Percentiles rank a stretch among this genome's conserved stretches.
Evolutionary conservation across 2,329 filamentous ascomycete genomes (phyloP).

Genomic region (Diplocarpon mali): DNA sequence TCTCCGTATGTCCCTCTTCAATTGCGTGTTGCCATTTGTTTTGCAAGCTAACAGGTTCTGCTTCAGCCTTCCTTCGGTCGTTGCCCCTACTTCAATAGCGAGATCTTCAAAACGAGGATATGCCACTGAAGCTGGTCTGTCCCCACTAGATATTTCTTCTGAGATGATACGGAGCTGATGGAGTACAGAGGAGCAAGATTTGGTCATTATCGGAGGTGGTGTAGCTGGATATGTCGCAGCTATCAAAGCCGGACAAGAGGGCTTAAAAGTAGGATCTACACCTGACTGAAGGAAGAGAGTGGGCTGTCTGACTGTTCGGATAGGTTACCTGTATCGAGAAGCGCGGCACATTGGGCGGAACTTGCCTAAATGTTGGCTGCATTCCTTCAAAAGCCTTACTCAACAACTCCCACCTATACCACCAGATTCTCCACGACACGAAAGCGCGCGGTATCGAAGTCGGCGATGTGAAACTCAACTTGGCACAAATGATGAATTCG

Average conservation of each 20-base stretch:
- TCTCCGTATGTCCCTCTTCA: constrained; percentile 35
- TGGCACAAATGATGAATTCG: constrained; percentile 93
- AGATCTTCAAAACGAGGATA: constrained; percentile 50
- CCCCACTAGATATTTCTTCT: constrained; percentile 34
- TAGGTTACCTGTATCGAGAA: constrained; percentile 98
- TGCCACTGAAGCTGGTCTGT: constrained; percentile 36
- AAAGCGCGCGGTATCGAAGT: constrained; percentile 97
- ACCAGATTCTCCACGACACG: constrained; percentile 92
- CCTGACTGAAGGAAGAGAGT: background rate
- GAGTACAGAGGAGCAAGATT: constrained; percentile 80
- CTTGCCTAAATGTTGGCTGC: constrained; percentile 97
- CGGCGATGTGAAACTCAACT: constrained; percentile 91
- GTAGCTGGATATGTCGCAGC: constrained; percentile 97
- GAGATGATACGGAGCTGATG: constrained; percentile 37
- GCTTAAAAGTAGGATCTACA: constrained; percentile 62
- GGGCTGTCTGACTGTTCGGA: constrained; percentile 9
- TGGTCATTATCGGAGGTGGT: constrained; percentile 95
- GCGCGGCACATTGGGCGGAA: constrained; percentile 87
- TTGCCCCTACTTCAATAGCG: constrained; percentile 34
- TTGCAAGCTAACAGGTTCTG: constrained; percentile 18
- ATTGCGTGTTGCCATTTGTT: constrained; percentile 8
- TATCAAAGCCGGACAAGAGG: constrained; percentile 97
- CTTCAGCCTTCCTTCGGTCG: constrained; percentile 38
- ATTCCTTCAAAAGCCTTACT: constrained; percentile 98
- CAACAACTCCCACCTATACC: constrained; percentile 98